Percentiles rank a stretch among this genome's conserved stretches.
Evolutionary conservation across 2,329 filamentous ascomycete species (phyloP).

Genomic region (Alternaria burnsii): DNA sequence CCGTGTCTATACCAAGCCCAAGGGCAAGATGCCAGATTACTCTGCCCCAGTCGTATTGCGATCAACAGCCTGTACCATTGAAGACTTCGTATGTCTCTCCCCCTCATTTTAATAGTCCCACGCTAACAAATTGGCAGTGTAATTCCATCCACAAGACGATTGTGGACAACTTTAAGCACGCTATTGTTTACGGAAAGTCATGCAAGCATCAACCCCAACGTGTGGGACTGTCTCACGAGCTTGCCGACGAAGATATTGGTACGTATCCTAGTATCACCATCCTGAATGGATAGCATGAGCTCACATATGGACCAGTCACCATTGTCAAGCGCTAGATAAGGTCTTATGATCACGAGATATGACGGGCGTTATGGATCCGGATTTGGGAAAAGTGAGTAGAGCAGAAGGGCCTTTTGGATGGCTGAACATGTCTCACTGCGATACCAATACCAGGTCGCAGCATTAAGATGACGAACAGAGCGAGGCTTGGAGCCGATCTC

Average conservation of each 20-base stretch:
- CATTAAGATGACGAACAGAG: conserved; percentile 42
- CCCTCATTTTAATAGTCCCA: conserved; percentile 16
- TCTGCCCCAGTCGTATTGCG: conserved; percentile 88
- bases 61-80: conserved; percentile 82
- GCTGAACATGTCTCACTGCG: conserved; percentile 44
- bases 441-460: conserved; percentile 38
- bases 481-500: conserved; percentile 37
- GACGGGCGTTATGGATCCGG: conserved; percentile 28
- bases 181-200: conserved; percentile 95
- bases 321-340: conserved; percentile 53
- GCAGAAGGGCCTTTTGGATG: conserved; percentile 37
- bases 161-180: conserved; percentile 92
- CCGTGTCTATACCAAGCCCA: conserved; percentile 97
- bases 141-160: conserved; percentile 97
- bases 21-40: conserved; percentile 94
- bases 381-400: conserved; percentile 36
- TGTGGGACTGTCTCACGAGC: conserved; percentile 88
- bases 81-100: conserved; percentile 84
- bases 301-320: conserved; percentile 49
- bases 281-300: conserved; percentile 23
- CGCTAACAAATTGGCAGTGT: conserved; percentile 69
- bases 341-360: conserved; percentile 28
- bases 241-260: conserved; percentile 98
- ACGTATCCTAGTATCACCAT: conserved; percentile 50
- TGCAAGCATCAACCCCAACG: conserved; percentile 99